These are phyloP conservation scores for Hippophae rhamnoides DNA, from an alignment of 306 rosid species.

Conservation along the genomic window DNA sequence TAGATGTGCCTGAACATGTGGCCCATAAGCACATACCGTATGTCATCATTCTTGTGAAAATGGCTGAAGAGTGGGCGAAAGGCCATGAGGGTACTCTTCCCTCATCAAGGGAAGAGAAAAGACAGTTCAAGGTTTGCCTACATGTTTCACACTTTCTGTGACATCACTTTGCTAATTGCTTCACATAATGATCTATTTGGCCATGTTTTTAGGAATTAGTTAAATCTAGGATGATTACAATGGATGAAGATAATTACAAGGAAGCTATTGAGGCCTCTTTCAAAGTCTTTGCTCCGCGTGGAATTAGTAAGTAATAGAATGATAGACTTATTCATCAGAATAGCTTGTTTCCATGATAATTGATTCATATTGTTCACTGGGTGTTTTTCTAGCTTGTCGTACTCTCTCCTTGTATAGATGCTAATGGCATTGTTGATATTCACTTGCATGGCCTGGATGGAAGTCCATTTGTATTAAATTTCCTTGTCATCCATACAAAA, in stretches of 20 bases:
- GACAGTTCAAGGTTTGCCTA: constrained; percentile 69
- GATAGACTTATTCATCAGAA: neutral
- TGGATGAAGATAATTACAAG: constrained; percentile 88
- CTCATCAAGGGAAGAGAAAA: constrained; percentile 81
- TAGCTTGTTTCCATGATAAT: no score
- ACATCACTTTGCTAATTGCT: constrained; percentile 5
- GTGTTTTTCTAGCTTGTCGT: no score
- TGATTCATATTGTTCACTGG: no score
- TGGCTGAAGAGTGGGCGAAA: constrained; percentile 84
- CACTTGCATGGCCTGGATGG: no score
- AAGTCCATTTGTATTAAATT: no score
- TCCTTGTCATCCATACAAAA: neutral
- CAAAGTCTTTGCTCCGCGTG: constrained; percentile 84
- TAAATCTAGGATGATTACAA: constrained; percentile 58
- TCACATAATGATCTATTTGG: constrained; percentile 17
- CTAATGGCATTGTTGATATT: no score
- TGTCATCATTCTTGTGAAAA: constrained; percentile 81
- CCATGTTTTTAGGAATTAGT: constrained; percentile 58
- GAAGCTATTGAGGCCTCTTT: constrained; percentile 91
- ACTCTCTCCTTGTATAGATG: no score
- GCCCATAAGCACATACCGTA: constrained; percentile 82
- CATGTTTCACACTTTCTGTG: constrained; percentile 22
- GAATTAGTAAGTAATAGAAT: constrained; percentile 60
- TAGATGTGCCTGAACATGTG: constrained; percentile 68
- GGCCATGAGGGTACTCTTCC: constrained; percentile 72